Conservation (phyloP, 1,284 basidiomycete genomes). For the Marasmius tenuissimus region DNA sequence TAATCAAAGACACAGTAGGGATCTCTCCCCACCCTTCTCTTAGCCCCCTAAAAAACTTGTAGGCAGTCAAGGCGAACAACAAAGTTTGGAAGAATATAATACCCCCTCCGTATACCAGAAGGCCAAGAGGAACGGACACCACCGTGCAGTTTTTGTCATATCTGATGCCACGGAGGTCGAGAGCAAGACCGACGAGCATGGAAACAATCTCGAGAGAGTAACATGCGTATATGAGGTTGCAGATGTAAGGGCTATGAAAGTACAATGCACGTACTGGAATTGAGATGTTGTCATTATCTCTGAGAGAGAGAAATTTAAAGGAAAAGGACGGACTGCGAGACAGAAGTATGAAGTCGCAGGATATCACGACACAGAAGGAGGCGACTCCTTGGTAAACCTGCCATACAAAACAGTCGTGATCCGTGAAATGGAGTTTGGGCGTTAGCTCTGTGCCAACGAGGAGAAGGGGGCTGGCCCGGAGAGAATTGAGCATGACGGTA, state of each 20-base stretch:
- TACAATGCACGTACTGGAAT: constrained; percentile 2
- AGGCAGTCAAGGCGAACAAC: constrained; percentile 2
- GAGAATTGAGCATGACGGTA: background rate
- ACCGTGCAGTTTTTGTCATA: constrained; percentile 2
- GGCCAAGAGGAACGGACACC: background rate
- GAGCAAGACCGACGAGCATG: background rate
- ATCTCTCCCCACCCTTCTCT: background rate
- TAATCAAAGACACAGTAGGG: background rate
- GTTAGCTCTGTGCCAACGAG: constrained; percentile 7
- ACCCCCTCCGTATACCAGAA: background rate
- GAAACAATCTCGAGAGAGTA: background rate
- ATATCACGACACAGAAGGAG: background rate
- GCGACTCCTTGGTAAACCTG: constrained; percentile 2
- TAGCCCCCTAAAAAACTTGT: constrained; percentile 1
- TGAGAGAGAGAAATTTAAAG: background rate
- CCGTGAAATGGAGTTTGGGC: constrained; percentile 4
- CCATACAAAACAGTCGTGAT: constrained; percentile 6
- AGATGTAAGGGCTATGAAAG: background rate
- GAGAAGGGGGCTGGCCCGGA: background rate
- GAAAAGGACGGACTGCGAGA: background rate
- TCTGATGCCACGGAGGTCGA: background rate
- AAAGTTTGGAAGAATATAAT: background rate
- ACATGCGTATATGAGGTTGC: background rate
- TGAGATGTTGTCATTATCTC: too few species aligned
- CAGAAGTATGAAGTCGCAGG: constrained; percentile 2